Evolutionary conservation across 2,329 filamentous ascomycete genomes (phyloP).

Genomic region (Ophiostoma himal-ulmi): DNA sequence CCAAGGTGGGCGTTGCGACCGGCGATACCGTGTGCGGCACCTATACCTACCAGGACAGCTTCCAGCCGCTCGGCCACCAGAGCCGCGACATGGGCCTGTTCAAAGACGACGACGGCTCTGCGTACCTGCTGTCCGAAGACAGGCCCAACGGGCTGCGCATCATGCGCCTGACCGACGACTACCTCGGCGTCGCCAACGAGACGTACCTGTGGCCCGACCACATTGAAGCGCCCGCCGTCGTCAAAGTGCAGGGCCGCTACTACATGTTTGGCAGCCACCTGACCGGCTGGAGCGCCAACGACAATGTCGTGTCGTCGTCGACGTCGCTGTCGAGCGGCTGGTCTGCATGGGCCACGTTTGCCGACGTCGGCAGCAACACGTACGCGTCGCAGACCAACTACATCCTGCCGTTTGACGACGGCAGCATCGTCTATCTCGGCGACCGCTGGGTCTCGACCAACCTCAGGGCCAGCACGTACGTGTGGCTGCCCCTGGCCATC

Average conservation of each 20-base stretch:
- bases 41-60: conserved; percentile 41
- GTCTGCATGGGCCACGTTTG: conserved; percentile 46
- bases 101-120: conserved; percentile 56
- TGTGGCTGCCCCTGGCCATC: conserved; percentile 58
- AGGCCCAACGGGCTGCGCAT: conserved; percentile 28
- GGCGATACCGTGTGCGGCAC: conserved; percentile 54
- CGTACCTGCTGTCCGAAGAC: conserved; percentile 58
- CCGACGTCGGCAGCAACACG: conserved; percentile 41
- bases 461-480: conserved; percentile 50
- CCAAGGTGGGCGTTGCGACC: conserved; percentile 28
- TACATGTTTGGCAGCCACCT: conserved; percentile 49
- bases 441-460: conserved; percentile 51
- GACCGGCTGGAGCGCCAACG: conserved; percentile 44
- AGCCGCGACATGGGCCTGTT: conserved; percentile 52
- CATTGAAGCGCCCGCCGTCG: conserved; percentile 48
- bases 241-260: conserved; percentile 47
- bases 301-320: conserved; percentile 45
- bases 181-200: conserved; percentile 23
- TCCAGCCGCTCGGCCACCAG: conserved; percentile 31
- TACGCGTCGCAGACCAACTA: conserved; percentile 49
- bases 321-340: conserved; percentile 48
- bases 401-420: conserved; percentile 34
- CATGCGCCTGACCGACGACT: conserved; percentile 27
- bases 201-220: conserved; percentile 33
- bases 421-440: conserved; percentile 46